phyloP scores from a whole-genome alignment of 805 yeast genomes.

The Nakazawaea holstii region DNA sequence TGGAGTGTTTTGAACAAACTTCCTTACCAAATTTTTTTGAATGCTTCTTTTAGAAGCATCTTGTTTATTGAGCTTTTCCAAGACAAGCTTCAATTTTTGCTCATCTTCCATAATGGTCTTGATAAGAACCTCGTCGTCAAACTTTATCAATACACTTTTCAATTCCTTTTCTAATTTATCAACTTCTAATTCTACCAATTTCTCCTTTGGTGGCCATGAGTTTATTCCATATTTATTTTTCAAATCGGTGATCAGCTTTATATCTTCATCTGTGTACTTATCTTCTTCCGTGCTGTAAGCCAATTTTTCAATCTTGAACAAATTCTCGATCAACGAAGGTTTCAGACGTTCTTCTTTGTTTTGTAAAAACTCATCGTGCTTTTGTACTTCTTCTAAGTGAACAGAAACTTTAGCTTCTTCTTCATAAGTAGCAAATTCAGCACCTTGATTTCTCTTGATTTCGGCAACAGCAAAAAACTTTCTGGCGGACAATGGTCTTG shows the following conservation, averaged over 20 bases:
- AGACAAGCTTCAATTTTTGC: slow-evolving; percentile 26
- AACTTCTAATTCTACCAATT: slow-evolving; percentile 32
- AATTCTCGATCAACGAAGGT: slow-evolving; percentile 25
- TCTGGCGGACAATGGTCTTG: slow-evolving; percentile 76
- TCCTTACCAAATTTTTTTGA: slow-evolving; percentile 68
- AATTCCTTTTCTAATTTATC: slow-evolving; percentile 24
- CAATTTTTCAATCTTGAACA: slow-evolving; percentile 16
- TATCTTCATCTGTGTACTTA: slow-evolving; percentile 22
- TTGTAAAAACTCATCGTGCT: slow-evolving; percentile 47
- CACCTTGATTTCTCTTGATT: slow-evolving; percentile 83
- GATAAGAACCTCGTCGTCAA: slow-evolving; percentile 22
- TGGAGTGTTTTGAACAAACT: slow-evolving; percentile 33
- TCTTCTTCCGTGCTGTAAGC: slow-evolving; percentile 13
- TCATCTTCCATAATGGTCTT: slow-evolving; percentile 19
- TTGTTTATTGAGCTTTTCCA: slow-evolving; percentile 27
- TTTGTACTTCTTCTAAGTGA: slow-evolving; percentile 55
- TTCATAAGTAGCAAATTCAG: slow-evolving; percentile 80
- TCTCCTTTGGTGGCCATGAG: slow-evolving; percentile 40
- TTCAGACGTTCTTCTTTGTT: slow-evolving; percentile 32
- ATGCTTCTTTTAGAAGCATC: slow-evolving; percentile 45
- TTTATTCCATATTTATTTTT: slow-evolving; percentile 40
- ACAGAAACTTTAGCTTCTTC: slow-evolving; percentile 66
- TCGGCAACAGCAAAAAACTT: slow-evolving; percentile 92
- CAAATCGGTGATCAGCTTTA: slow-evolving; percentile 30
- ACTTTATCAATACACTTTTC: slow-evolving; percentile 27